Percentiles rank a stretch among this genome's conserved stretches.
Conservation (phyloP, 176 grass and related monocot species). For the Carex myosuroides region DNA sequence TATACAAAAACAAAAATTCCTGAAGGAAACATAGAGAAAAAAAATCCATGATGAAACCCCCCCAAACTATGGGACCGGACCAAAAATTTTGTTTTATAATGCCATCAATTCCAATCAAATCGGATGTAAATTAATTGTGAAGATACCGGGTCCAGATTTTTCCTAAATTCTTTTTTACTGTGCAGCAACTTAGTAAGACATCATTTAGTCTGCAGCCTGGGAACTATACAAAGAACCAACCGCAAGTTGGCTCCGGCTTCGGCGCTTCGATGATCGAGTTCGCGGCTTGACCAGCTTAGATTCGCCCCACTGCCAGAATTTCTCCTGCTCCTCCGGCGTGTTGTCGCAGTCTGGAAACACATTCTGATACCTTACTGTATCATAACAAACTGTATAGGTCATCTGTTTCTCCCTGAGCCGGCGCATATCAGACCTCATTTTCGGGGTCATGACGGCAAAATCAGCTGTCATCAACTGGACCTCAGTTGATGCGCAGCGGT, state of each 20-base stretch:
- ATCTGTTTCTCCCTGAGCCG: not conserved
- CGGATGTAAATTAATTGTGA: not conserved
- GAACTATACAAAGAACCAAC: not conserved
- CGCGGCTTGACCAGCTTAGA: not conserved
- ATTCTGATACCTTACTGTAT: not conserved
- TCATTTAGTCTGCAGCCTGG: not conserved
- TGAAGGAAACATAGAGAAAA: not conserved
- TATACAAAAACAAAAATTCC: not conserved
- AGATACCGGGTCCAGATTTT: not conserved
- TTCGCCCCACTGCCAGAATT: conserved; percentile 5
- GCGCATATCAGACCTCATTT: conserved; percentile 5
- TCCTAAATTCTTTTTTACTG: not conserved
- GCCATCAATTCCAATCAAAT: not conserved
- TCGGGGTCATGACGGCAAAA: not conserved
- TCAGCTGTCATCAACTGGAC: not conserved
- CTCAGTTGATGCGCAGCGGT: not conserved
- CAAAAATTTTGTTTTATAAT: not conserved
- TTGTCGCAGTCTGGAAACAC: conserved; percentile 1
- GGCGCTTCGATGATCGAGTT: not conserved
- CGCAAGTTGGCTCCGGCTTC: not conserved
- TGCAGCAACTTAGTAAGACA: not conserved
- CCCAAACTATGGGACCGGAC: not conserved
- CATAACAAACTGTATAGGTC: conserved; percentile 9
- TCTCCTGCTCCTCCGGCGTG: conserved; percentile 1
- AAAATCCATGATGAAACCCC: not conserved